A percentile compares a stretch with the other conserved stretches of the same genome.
Evolutionary conservation across 2,329 filamentous ascomycete species (phyloP).

Genomic region (Aspergillus sp.): DNA sequence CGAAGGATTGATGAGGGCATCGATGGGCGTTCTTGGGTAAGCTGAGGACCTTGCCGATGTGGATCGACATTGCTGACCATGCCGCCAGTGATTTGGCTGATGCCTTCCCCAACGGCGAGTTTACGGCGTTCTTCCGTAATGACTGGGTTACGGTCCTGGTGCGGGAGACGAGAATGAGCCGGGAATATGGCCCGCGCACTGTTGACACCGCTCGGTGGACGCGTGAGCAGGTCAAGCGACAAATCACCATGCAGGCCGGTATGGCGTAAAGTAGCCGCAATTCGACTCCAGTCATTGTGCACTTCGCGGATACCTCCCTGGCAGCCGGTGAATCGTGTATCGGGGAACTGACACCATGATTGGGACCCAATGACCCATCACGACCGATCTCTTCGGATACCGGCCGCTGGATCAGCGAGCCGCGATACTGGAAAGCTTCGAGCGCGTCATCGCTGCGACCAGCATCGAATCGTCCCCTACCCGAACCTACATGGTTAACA

Average conservation of each 20-base stretch:
- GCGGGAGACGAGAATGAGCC: conserved; percentile 82
- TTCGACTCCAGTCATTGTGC: conserved; percentile 4
- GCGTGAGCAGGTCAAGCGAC: conserved; percentile 92
- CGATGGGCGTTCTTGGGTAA: conserved; percentile 95
- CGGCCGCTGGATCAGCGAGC: no score
- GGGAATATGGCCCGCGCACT: conserved; percentile 74
- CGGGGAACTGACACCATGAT: no score
- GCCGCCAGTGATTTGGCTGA: conserved; percentile 76
- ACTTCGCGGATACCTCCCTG: no score
- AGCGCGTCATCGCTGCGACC: no score
- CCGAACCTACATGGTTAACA: no score
- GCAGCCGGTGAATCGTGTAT: no score
- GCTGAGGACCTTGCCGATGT: conserved; percentile 27
- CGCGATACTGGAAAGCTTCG: no score
- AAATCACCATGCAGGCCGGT: conserved; percentile 39
- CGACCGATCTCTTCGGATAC: no score
- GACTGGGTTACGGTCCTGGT: conserved; percentile 87
- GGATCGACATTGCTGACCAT: conserved; percentile 26
- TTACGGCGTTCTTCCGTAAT: conserved; percentile 72
- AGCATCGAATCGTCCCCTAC: no score
- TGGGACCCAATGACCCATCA: no score
- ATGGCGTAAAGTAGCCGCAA: conserved; percentile 25
- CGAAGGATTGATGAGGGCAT: conserved; percentile 82
- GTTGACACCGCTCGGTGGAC: conserved; percentile 95
- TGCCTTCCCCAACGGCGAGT: conserved; percentile 82